Base-by-base conservation (phyloP, 345 rosid genomes). In the Gossypium herbaceum region DNA sequence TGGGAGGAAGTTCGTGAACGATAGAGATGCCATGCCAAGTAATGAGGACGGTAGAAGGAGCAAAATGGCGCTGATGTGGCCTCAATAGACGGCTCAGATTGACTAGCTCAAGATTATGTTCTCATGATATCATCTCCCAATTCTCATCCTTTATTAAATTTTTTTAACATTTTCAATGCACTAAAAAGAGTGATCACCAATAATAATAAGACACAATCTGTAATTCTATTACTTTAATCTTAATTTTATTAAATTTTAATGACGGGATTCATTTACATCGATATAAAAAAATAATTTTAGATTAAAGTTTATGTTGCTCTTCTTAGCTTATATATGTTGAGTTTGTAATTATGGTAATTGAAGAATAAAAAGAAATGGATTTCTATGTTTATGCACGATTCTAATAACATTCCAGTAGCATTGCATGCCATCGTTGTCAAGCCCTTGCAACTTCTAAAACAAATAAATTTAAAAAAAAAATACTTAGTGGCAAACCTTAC, bases 1-100 rank as follows among this genome's bases (percentile, higher is more conserved):
- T 43, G 13, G 43, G 63, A 12, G 47, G 58, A 48, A 65, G 72
- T 58, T 70, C 45, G 39, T 17, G 64, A 55, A 27, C 57, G 61
- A 50, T 47, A 79, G 80, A 82, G 80, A 82, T 80, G 55, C n/a
- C 54, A 50, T 13, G 77, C 83, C 66, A 61, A 75, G 73, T 78
- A 68, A 73, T 51, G 73, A 61, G 20, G 76, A 73, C 51, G 34
- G 47, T 3, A 62, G 17, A 65, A 48, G 77, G 72, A 74, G 78
- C 80, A 79, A 74, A 68, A 71, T 77, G 80, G 79, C 77, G 71
- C 45, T 57, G 25, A 45, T n/a, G 19, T 16, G 7, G n/a, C 55
- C 19, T 73, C 80, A 54, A 82, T 79, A 71, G 52, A 84, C 76
- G 66, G 79, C 68, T 45, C 55, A 56, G 24, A 61, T 68, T 64